Conservation (phyloP, 2,329 filamentous ascomycete species). For the Colletotrichum gigasporum region DNA sequence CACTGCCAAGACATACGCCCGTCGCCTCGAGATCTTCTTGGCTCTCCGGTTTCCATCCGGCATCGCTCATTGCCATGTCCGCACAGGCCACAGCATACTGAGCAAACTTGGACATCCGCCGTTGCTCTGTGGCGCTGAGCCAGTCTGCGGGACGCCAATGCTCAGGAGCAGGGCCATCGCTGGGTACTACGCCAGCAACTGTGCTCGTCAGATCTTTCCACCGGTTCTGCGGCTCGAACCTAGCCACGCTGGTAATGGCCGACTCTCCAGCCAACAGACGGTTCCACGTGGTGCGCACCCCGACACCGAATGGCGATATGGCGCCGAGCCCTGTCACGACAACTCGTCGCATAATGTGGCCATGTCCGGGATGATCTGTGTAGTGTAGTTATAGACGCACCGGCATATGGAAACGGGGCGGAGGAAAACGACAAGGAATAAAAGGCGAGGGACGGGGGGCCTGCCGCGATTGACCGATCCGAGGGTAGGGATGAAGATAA, state of each 20-base stretch:
- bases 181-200: slow-evolving; percentile 84
- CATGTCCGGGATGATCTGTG: slow-evolving; percentile 44
- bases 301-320: slow-evolving; percentile 85
- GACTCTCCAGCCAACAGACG: slow-evolving; percentile 82
- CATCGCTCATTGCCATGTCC: slow-evolving; percentile 85
- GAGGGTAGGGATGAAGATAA: neutral
- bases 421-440: neutral
- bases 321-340: slow-evolving; percentile 87
- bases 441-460: neutral
- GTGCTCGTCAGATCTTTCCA: slow-evolving; percentile 84
- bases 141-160: slow-evolving; percentile 64
- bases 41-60: slow-evolving; percentile 74
- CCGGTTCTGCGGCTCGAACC: slow-evolving; percentile 61
- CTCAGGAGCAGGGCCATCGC: slow-evolving; percentile 45
- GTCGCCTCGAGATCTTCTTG: slow-evolving; percentile 77
- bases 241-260: slow-evolving; percentile 79
- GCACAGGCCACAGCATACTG: slow-evolving; percentile 91
- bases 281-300: slow-evolving; percentile 80
- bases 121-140: slow-evolving; percentile 63
- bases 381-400: slow-evolving; percentile 6
- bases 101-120: slow-evolving; percentile 89
- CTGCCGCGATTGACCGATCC: neutral
- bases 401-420: slow-evolving; percentile 1
- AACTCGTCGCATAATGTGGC: slow-evolving; percentile 71
- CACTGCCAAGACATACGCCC: slow-evolving; percentile 92